Conservation (phyloP, 2,329 filamentous ascomycete species). For the Penicillium sp. region DNA sequence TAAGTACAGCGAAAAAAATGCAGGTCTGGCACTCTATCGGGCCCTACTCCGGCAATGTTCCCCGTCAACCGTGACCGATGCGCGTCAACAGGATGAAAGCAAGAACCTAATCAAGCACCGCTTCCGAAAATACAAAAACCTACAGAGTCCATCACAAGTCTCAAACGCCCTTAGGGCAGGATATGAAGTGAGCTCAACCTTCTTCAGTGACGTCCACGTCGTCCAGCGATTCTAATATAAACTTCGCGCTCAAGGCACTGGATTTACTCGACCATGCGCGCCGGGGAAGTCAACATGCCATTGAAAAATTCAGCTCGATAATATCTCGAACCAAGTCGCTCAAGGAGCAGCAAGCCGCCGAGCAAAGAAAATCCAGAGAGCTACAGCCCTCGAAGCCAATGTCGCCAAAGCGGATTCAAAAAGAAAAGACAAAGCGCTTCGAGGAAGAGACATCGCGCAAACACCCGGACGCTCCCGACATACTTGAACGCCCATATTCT, state of each 20-base stretch:
- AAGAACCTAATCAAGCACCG: conserved; percentile 30
- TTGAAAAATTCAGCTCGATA: conserved; percentile 21
- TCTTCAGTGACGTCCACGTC: not conserved
- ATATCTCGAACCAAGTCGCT: conserved; percentile 20
- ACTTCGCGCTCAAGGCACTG: conserved; percentile 26
- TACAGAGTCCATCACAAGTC: conserved; percentile 37
- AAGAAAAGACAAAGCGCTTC: conserved; percentile 19
- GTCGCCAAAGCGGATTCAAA: conserved; percentile 19
- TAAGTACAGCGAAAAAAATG: not conserved
- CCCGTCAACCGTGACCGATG: conserved; percentile 22
- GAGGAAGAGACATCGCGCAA: conserved; percentile 25
- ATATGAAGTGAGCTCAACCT: conserved; percentile 30
- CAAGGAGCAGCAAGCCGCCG: conserved; percentile 17
- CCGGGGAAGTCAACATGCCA: conserved; percentile 22
- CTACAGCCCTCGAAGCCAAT: conserved; percentile 17
- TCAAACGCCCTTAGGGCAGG: conserved; percentile 37
- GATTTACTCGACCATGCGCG: conserved; percentile 33
- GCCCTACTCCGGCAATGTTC: conserved; percentile 41
- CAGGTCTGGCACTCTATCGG: conserved; percentile 42
- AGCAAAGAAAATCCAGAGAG: conserved; percentile 16
- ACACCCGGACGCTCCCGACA: conserved; percentile 30
- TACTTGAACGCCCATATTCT: conserved; percentile 32
- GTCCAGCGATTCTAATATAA: conserved; percentile 2
- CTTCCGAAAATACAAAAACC: conserved; percentile 34
- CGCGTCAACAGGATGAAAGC: conserved; percentile 19